phyloP scores from a whole-genome alignment of 2,329 filamentous ascomycete genomes.

The Arthrocladium fulminans region DNA sequence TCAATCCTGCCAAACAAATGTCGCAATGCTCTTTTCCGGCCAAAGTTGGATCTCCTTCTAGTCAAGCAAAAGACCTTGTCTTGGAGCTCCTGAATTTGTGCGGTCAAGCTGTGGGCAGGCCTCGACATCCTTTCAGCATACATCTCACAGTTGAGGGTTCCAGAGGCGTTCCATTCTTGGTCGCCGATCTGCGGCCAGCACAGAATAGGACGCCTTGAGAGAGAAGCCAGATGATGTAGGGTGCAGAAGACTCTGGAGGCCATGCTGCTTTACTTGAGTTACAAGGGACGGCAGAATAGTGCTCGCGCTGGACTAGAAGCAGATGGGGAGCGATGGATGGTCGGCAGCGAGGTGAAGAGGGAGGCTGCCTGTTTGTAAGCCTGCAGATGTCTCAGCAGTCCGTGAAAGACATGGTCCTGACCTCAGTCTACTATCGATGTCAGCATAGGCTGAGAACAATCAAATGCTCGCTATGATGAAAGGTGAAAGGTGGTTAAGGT shows the following conservation, averaged over 20 bases:
- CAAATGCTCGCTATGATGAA: not conserved
- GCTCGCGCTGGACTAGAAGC: no score
- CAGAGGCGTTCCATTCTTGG: not conserved
- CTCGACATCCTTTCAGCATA: not conserved
- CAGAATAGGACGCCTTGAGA: not conserved
- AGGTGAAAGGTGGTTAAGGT: not conserved
- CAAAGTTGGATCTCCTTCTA: not conserved
- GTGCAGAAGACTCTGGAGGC: not conserved
- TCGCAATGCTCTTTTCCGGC: not conserved
- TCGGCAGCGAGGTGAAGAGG: no score
- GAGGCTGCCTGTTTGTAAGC: no score
- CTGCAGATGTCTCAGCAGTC: no score
- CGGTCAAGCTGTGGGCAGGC: not conserved
- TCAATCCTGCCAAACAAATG: no score
- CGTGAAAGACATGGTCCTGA: no score
- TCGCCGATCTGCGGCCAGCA: not conserved
- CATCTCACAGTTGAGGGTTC: not conserved
- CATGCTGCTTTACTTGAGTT: not conserved
- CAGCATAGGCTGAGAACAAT: no score
- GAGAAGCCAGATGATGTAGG: no score
- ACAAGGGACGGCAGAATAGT: no score
- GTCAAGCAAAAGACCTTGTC: not conserved
- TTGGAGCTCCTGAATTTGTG: not conserved
- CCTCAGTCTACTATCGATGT: no score
- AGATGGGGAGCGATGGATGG: no score